Evolutionary conservation across 345 rosid genomes (phyloP), one percentile per base, ranked within the genome.

Genomic region (Carallia brachiata): DNA sequence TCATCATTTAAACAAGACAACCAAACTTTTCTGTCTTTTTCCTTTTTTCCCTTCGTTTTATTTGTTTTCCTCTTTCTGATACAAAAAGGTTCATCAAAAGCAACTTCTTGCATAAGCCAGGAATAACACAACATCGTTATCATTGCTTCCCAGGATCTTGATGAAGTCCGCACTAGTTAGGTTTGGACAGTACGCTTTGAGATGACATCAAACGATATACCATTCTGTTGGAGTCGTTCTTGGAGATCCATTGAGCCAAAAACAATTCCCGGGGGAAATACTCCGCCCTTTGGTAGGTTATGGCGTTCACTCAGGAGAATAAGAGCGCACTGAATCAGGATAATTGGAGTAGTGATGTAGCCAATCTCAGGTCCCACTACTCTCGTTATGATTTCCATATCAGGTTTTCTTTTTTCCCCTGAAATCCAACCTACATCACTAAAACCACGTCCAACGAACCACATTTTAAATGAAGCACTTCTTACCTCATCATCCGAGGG

Each of bases 311-410:
- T 75, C 70, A 89, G 78, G 34, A 86, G 75, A 16, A 89, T 75
- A 50, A 88, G 86, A 66, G 90, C 91, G 4, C 97, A 93, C 32
- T 88, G 97, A 54, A 90, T 61, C 32, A 91, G 77, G 47, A 79
- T 65, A 50, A 93, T 88, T 0, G 94, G 96, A 2, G 96, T 88
- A 8, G 92, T 84, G 79, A 91, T 19, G 48, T 93, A 93, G 74
- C 97, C 98, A 44, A 93, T 83, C 77, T 91, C 96, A 67, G 96
- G 98, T 78, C 97, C 97, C 76, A 62, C 80, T 4, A 91, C 84
- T 75, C 96, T 80, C 16, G 98, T 91, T 74, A 85, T 75, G 34
- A 93, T 79, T 62, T 89, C 88, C 77, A 77, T 74, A 73, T 89
- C 96, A 16, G 88, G 90, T 75, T 83, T 86, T 27, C 53, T 50